These are phyloP conservation scores for Aphanomyces cochlioides DNA, from an alignment of 352 stramenopile genomes.

Conservation along the genomic window DNA sequence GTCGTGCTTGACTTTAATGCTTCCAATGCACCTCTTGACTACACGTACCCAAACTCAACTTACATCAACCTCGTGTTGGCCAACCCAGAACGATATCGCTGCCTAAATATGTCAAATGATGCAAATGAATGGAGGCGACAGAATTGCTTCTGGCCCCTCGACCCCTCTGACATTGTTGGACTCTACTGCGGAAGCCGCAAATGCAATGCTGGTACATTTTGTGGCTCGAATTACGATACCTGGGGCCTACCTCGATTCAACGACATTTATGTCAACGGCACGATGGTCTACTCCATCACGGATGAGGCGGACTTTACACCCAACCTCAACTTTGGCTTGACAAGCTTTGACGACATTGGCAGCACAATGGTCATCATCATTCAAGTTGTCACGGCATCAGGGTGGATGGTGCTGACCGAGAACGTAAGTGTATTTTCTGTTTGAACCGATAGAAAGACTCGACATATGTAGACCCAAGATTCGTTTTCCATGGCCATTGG, in stretches of 20 bases:
- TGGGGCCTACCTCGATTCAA: conserved; percentile 66
- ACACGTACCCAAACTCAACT: conserved; percentile 36
- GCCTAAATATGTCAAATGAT: conserved; percentile 35
- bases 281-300: conserved; percentile 42
- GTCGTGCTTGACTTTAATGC: conserved; percentile 47
- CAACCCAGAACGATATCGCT: conserved; percentile 41
- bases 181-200: conserved; percentile 73
- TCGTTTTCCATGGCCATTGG: conserved; percentile 51
- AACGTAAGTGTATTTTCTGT: conserved; percentile 31
- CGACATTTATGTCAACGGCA: conserved; percentile 44
- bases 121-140: conserved; percentile 25
- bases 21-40: background rate
- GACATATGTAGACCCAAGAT: conserved; percentile 46
- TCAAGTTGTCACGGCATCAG: conserved; percentile 73
- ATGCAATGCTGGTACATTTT: conserved; percentile 43
- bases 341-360: conserved; percentile 89
- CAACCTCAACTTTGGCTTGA: conserved; percentile 86
- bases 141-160: conserved; percentile 91
- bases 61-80: conserved; percentile 47
- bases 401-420: conserved; percentile 62
- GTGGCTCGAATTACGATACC: conserved; percentile 65
- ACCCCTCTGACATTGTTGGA: conserved; percentile 53
- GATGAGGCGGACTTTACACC: conserved; percentile 29
- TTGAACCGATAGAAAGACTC: background rate
- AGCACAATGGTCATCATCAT: conserved; percentile 91